These are phyloP conservation scores for Epicoccum nigrum DNA, from an alignment of 2,329 filamentous ascomycete species.

Conservation along the genomic window DNA sequence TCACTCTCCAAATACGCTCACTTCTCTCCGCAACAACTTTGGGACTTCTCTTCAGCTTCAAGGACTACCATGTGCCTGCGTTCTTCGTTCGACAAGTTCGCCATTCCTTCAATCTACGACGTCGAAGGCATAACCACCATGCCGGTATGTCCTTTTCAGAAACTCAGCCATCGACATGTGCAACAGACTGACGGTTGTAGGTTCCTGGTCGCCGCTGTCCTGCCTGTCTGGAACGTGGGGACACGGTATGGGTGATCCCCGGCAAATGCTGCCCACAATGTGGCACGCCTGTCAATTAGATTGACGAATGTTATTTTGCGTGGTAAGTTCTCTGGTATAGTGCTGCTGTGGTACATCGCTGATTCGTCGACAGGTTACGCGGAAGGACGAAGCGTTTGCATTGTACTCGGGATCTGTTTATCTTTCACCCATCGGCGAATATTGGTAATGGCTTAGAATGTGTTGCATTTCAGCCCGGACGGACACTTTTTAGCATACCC, in stretches of 20 bases:
- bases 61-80: conserved; percentile 35
- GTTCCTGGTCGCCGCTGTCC: conserved; percentile 50
- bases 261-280: conserved; percentile 49
- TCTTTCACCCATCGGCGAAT: conserved; percentile 16
- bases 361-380: conserved; percentile 1
- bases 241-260: conserved; percentile 50
- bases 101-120: conserved; percentile 37
- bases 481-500: conserved; percentile 29
- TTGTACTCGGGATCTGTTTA: conserved; percentile 10
- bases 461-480: conserved; percentile 24
- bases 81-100: conserved; percentile 31
- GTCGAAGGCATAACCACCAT: conserved; percentile 41
- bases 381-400: background rate
- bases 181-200: conserved; percentile 24
- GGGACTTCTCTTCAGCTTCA: background rate
- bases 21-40: background rate
- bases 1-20: background rate
- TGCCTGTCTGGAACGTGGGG: conserved; percentile 47
- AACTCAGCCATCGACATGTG: background rate
- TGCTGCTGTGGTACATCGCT: background rate
- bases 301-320: background rate
- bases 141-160: conserved; percentile 36
- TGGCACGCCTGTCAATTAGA: conserved; percentile 48
- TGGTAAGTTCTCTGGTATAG: conserved; percentile 1
- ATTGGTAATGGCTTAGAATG: conserved; percentile 13